phyloP scores from a whole-genome alignment of 441 rosid species.

The Arabidopsis hybrid region DNA sequence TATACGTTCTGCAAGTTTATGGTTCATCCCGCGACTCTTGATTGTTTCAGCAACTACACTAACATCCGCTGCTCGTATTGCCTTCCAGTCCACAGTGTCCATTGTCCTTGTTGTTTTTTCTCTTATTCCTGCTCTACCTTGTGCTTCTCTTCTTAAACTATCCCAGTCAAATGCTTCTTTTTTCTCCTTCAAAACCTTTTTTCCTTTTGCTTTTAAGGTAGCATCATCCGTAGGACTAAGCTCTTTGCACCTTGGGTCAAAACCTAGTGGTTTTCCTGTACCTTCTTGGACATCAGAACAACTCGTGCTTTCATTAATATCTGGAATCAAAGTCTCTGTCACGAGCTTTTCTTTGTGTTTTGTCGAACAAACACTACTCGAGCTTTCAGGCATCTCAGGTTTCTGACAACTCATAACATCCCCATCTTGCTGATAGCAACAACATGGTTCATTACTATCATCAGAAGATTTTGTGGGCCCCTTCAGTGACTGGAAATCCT shows the following conservation, averaged over 20 bases:
- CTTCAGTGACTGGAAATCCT: conserved; percentile 39
- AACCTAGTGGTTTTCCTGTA: conserved; percentile 45
- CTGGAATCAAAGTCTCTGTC: conserved; percentile 44
- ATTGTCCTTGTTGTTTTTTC: conserved; percentile 54
- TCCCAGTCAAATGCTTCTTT: conserved; percentile 66
- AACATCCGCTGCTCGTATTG: conserved; percentile 63
- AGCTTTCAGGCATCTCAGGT: conserved; percentile 41
- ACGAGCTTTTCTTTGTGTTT: conserved; percentile 45
- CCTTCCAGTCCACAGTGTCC: conserved; percentile 77
- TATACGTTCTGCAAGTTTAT: conserved; percentile 73
- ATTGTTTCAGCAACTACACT: conserved; percentile 62
- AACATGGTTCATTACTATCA: conserved; percentile 46
- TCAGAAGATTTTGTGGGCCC: conserved; percentile 50
- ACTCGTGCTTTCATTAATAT: conserved; percentile 52
- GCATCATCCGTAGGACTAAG: conserved; percentile 20
- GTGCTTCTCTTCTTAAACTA: conserved; percentile 61
- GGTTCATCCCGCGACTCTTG: conserved; percentile 77
- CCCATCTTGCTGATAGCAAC: conserved; percentile 44
- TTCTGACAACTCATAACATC: conserved; percentile 39
- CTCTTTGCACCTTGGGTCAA: conserved; percentile 45
- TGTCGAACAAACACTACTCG: conserved; percentile 35
- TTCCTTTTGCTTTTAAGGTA: conserved; percentile 53
- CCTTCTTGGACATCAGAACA: conserved; percentile 45
- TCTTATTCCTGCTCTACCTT: conserved; percentile 50
- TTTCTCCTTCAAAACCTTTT: conserved; percentile 53